Evolutionary conservation across 2,329 filamentous ascomycete genomes (phyloP), one percentile per base, ranked within the genome.

Genomic region (Calonectria montana): DNA sequence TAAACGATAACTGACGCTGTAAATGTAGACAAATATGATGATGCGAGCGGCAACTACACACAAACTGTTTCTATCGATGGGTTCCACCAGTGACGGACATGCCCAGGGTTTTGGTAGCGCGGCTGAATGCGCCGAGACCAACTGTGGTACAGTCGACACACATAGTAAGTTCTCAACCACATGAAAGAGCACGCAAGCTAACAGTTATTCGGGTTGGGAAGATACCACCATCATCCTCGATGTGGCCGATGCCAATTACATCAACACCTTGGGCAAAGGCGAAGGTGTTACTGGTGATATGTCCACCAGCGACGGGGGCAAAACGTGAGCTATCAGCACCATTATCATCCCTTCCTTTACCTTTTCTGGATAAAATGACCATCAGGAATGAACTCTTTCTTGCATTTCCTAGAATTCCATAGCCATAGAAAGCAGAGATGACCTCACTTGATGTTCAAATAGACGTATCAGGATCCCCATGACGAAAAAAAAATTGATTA

Each of bases 41-140:
- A 74, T 4, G 50, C 67, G 1, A 70, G 65, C 2, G 27, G 71
- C 0, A 72, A 77, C 62, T 77, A 77, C 16, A 69, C 69, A 0
- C 74, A 77, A 12, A 74, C 71, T 12, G 76, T 76, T 53, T 74
- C 71, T 18, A 69, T 77, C 67, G 77, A 77, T 29, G 75, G 69
- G 2, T 4, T 87, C 86, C 2, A 88, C 86, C 59, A 84, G 80
- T 65, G 83, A 83, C 68, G 85, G 82, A 31, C 75, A 84, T 9
- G 85, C 84, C 4, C 74, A 82, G 78, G 84, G 85, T 73, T 86
- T 84, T 80, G 85, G 84, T 2, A 84, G 82, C 47, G 81, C 85
- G 1, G 82, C 86, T 25, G 90, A 93, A 80, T 91, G 90, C 81
- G 94, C 92, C 66, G 92, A 91, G 81, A 93, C 96, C 83, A 92